A percentile compares a stretch with the other conserved stretches of the same genome.
These are phyloP conservation scores for Phytopythium litorale DNA, from an alignment of 352 stramenopile genomes.

Conservation along the genomic window DNA sequence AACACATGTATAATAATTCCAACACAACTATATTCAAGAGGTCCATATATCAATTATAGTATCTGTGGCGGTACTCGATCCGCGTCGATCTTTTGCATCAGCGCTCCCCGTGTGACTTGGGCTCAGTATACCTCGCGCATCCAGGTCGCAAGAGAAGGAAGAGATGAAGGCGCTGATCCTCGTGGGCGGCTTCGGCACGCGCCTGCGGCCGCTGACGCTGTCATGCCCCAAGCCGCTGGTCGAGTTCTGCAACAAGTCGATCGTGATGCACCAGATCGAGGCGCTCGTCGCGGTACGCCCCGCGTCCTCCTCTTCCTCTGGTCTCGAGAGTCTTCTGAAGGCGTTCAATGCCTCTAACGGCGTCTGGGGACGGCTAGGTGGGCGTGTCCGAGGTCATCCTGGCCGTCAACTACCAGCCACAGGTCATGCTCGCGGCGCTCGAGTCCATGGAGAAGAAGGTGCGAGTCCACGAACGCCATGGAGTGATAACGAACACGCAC, in stretches of 20 bases:
- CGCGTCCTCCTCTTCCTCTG: not conserved
- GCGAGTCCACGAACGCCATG: not conserved
- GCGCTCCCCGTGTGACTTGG: not conserved
- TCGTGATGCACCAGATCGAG: slow-evolving; percentile 89
- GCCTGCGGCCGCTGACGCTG: slow-evolving; percentile 85
- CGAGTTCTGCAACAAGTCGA: slow-evolving; percentile 91
- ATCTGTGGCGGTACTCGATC: not conserved
- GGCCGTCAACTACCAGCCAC: slow-evolving; percentile 88
- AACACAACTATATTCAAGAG: not conserved
- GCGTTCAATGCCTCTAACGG: not conserved
- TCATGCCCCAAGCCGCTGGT: slow-evolving; percentile 89
- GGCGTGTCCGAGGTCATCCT: slow-evolving; percentile 88
- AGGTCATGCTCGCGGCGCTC: slow-evolving; percentile 84
- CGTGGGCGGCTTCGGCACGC: slow-evolving; percentile 88
- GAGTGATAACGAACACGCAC: not conserved
- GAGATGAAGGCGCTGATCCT: slow-evolving; percentile 90
- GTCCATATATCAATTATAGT: not conserved
- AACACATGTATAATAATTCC: not conserved
- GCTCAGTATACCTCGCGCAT: not conserved
- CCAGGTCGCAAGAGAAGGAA: not conserved
- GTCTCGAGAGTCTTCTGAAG: too few species aligned
- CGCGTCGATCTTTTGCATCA: not conserved
- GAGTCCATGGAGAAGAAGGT: slow-evolving; percentile 81
- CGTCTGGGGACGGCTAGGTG: slow-evolving; percentile 31
- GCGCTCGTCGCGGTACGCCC: slow-evolving; percentile 66